Percentiles rank a stretch among this genome's conserved stretches.
Evolutionary conservation across 2,329 filamentous ascomycete genomes (phyloP).

Genomic region (Venturia pyrina): DNA sequence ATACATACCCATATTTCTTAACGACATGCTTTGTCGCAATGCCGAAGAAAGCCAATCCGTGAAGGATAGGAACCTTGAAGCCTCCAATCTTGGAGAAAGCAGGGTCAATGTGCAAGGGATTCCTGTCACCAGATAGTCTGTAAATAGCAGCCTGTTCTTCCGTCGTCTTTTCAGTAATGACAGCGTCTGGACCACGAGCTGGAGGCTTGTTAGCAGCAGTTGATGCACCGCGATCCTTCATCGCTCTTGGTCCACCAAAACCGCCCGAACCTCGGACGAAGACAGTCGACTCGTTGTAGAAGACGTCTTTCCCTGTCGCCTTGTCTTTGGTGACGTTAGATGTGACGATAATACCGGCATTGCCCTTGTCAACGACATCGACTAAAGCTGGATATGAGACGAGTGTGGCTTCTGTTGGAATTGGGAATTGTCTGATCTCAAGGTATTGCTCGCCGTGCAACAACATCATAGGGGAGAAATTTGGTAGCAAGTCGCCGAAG

Average conservation of each 20-base stretch:
- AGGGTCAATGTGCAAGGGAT: conserved; percentile 93
- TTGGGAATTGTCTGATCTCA: conserved; percentile 83
- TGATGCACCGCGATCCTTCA: conserved; percentile 64
- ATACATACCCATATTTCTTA: conserved; percentile 56
- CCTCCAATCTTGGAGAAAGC: conserved; percentile 89
- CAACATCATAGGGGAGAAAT: conserved; percentile 98
- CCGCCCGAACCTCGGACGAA: conserved; percentile 88
- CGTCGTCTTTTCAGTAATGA: conserved; percentile 76
- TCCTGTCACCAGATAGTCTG: conserved; percentile 86
- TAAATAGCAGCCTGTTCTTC: conserved; percentile 92
- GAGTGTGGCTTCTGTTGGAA: conserved; percentile 73
- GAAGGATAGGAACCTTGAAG: conserved; percentile 88
- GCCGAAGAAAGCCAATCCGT: conserved; percentile 94
- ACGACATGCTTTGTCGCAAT: conserved; percentile 85
- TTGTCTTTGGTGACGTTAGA: conserved; percentile 78
- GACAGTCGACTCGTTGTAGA: conserved; percentile 93
- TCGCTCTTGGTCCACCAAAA: conserved; percentile 76
- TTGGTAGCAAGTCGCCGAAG: conserved; percentile 75
- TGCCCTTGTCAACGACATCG: conserved; percentile 94
- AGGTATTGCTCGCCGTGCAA: conserved; percentile 98
- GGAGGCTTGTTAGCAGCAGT: conserved; percentile 74
- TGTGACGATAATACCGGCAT: conserved; percentile 70
- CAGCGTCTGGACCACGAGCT: conserved; percentile 63
- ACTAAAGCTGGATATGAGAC: conserved; percentile 70
- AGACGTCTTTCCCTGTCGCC: conserved; percentile 76